Percentiles rank a stretch among this genome's conserved stretches.
Conservation (phyloP, 1,284 basidiomycete species). For the Trichosporon asahii region DNA sequence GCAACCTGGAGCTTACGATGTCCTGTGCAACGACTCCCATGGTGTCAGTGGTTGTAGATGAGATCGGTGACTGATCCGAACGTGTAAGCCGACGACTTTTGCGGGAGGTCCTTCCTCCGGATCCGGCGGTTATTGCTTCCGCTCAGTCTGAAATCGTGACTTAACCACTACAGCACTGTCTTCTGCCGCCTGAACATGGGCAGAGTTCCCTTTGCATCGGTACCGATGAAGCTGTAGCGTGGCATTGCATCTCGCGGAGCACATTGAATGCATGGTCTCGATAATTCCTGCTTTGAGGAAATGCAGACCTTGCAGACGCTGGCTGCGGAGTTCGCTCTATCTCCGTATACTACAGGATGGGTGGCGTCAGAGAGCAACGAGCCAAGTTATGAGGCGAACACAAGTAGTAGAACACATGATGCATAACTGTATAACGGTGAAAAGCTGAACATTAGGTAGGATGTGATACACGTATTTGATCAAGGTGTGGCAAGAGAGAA, state of each 20-base stretch:
- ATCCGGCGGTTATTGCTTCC: background rate
- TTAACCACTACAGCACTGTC: too few species aligned
- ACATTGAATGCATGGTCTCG: too few species aligned
- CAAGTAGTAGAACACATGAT: background rate
- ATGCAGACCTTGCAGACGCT: too few species aligned
- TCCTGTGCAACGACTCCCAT: constrained; percentile 34
- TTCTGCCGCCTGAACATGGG: too few species aligned
- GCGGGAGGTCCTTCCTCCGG: background rate
- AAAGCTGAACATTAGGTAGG: background rate
- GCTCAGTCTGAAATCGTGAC: background rate
- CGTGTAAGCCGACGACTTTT: constrained; percentile 5
- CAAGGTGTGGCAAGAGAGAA: background rate
- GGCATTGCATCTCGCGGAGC: too few species aligned
- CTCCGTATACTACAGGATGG: too few species aligned
- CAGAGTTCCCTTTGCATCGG: too few species aligned
- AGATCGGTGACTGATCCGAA: background rate
- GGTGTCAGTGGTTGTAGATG: background rate
- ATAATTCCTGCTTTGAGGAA: too few species aligned
- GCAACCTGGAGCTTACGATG: background rate
- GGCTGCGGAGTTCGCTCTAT: too few species aligned
- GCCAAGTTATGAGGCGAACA: too few species aligned
- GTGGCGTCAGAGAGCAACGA: too few species aligned
- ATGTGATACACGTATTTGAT: constrained; percentile 3
- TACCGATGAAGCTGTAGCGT: too few species aligned
- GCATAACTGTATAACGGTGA: background rate